Evolutionary conservation across 2,329 filamentous ascomycete genomes (phyloP).

Genomic region (Pyricularia pennisetigena): DNA sequence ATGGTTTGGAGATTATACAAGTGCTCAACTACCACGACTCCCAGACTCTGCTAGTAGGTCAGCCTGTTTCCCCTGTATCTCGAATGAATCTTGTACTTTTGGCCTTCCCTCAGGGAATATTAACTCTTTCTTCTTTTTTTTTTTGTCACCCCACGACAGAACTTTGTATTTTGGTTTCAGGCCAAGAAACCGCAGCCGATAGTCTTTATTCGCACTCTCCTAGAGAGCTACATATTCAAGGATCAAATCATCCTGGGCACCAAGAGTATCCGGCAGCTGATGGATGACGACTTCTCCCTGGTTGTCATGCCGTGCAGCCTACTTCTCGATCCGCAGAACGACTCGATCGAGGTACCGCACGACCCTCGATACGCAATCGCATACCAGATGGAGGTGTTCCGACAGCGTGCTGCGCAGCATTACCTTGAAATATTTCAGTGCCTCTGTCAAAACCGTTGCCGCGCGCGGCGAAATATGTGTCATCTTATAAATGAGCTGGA

Average conservation of each 20-base stretch:
- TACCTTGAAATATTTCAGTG: constrained; percentile 79
- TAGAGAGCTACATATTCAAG: constrained; percentile 68
- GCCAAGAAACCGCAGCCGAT: constrained; percentile 73
- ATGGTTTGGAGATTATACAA: constrained; percentile 59
- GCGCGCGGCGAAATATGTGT: constrained; percentile 79
- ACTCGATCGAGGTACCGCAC: constrained; percentile 63
- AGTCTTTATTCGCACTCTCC: constrained; percentile 70
- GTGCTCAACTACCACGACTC: constrained; percentile 59
- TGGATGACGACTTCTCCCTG: constrained; percentile 74
- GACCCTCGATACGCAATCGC: constrained; percentile 68
- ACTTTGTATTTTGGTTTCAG: constrained; percentile 65
- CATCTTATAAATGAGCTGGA: constrained; percentile 82
- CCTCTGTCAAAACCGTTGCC: constrained; percentile 82
- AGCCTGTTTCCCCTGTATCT: neutral
- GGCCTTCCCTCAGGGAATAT: neutral
- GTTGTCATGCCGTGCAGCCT: constrained; percentile 62
- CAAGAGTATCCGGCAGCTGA: constrained; percentile 60
- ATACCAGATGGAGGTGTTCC: constrained; percentile 61
- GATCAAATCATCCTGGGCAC: constrained; percentile 59
- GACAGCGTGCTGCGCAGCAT: constrained; percentile 51
- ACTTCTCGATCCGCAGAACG: constrained; percentile 64
- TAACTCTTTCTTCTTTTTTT: neutral
- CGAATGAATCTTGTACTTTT: neutral
- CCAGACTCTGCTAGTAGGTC: constrained; percentile 57
- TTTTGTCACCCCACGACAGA: constrained; percentile 30